Evolutionary conservation across 2,329 filamentous ascomycete genomes (phyloP).

Genomic region (Calycina herbarum): DNA sequence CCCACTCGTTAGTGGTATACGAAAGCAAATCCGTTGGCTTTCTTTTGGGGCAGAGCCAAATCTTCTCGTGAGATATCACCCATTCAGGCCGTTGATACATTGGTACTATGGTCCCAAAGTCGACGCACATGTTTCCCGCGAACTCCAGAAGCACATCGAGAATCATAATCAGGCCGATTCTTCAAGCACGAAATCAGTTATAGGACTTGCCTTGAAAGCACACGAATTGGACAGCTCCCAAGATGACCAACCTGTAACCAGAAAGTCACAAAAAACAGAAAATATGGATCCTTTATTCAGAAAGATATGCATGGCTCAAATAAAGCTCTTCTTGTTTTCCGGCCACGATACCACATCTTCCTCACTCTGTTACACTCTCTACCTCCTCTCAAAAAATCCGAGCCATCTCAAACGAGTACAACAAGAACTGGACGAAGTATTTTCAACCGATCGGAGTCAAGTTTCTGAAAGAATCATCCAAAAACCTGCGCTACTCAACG

Average conservation of each 20-base stretch:
- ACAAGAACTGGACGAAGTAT: not conserved
- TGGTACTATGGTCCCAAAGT: slow-evolving; percentile 15
- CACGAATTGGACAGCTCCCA: slow-evolving; percentile 1
- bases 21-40: slow-evolving; percentile 16
- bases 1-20: slow-evolving; percentile 14
- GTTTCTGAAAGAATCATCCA: slow-evolving; percentile 9
- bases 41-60: slow-evolving; percentile 8
- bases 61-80: slow-evolving; percentile 12
- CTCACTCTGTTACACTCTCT: slow-evolving; percentile 15
- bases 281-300: slow-evolving; percentile 13
- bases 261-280: not conserved
- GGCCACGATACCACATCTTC: slow-evolving; percentile 20
- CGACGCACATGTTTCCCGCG: slow-evolving; percentile 11
- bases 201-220: slow-evolving; percentile 14
- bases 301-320: slow-evolving; percentile 12
- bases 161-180: not conserved
- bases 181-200: not conserved
- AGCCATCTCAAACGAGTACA: slow-evolving; percentile 8
- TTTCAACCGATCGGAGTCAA: not conserved
- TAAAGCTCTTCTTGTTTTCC: slow-evolving; percentile 21
- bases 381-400: slow-evolving; percentile 18
- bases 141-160: slow-evolving; percentile 11
- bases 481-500: slow-evolving; percentile 15
- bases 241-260: not conserved
- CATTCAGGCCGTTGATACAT: slow-evolving; percentile 13